These are phyloP conservation scores for Lentinus tigrinus DNA, from an alignment of 768 basidiomycete genomes.

Conservation along the genomic window DNA sequence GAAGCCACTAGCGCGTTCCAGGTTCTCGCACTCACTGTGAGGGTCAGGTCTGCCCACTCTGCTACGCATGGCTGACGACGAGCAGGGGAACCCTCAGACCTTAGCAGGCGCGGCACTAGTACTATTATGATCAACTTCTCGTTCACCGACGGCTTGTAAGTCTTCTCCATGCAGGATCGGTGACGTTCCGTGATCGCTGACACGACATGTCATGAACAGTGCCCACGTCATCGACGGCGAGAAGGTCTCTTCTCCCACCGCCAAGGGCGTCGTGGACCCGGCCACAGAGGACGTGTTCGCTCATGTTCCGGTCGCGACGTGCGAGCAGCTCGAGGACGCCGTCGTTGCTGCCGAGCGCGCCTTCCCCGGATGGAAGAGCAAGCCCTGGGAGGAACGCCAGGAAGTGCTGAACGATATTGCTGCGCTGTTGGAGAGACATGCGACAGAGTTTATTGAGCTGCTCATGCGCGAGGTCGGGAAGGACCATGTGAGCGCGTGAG, in stretches of 20 bases:
- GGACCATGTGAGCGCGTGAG: conserved; percentile 5
- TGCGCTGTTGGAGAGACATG: neutral
- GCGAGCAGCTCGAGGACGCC: conserved; percentile 11
- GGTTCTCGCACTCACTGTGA: too few species aligned
- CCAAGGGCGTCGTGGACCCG: conserved; percentile 5
- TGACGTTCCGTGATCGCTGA: too few species aligned
- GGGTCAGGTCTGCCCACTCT: too few species aligned
- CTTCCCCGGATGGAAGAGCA: conserved; percentile 10
- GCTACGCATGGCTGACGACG: too few species aligned
- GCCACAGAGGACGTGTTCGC: conserved; percentile 7
- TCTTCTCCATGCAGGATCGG: too few species aligned
- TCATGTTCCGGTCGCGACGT: conserved; percentile 4
- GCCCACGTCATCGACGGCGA: conserved; percentile 11
- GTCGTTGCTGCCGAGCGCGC: conserved; percentile 6
- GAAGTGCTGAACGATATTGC: neutral
- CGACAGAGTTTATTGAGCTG: neutral
- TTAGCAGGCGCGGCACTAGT: neutral
- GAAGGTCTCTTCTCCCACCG: neutral
- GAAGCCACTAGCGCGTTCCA: too few species aligned
- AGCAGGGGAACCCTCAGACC: too few species aligned
- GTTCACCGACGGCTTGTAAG: neutral
- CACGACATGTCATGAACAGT: neutral
- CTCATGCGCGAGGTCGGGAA: conserved; percentile 12
- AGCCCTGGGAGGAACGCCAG: conserved; percentile 5
- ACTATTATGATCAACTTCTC: neutral